phyloP scores from a whole-genome alignment of 2,329 filamentous ascomycete species.

The Colletotrichum godetiae region DNA sequence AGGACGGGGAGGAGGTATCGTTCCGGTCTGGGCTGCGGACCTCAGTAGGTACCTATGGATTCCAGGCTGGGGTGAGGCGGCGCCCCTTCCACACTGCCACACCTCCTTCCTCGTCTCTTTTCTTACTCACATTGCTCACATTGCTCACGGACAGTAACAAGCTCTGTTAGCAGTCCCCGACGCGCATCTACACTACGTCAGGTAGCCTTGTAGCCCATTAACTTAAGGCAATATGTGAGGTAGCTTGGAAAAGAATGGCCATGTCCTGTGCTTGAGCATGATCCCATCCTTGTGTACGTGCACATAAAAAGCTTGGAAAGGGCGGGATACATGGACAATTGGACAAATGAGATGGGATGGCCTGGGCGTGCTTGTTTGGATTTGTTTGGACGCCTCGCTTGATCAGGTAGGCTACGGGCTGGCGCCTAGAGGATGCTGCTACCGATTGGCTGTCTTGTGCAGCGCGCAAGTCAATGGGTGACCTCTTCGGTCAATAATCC shows the following conservation, averaged over 20 bases:
- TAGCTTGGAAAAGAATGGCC: not conserved
- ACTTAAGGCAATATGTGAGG: too few relatives aligned
- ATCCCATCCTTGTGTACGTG: not conserved
- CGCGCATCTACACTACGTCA: too few relatives aligned
- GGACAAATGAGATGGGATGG: slow-evolving; percentile 17
- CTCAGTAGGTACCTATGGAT: not conserved
- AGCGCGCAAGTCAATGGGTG: slow-evolving; percentile 11
- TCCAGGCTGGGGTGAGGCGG: not conserved
- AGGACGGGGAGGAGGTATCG: not conserved
- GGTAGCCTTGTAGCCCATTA: too few relatives aligned
- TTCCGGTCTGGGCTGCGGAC: not conserved
- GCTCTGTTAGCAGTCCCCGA: not conserved
- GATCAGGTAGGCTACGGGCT: slow-evolving; percentile 1
- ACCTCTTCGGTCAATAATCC: slow-evolving; percentile 4
- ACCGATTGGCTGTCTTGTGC: slow-evolving; percentile 8
- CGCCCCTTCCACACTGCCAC: not conserved
- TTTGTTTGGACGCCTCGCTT: slow-evolving; percentile 22
- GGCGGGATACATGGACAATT: not conserved
- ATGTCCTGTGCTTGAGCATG: slow-evolving; percentile 9
- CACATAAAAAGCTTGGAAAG: slow-evolving; percentile 21
- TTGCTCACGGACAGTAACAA: not conserved
- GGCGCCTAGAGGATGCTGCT: slow-evolving; percentile 3
- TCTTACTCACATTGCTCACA: not conserved
- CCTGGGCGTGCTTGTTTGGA: slow-evolving; percentile 19
- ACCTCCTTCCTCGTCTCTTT: not conserved